Evolutionary conservation across 148 eudicot genomes (phyloP).

Genomic region (Rhododendron henanense): DNA sequence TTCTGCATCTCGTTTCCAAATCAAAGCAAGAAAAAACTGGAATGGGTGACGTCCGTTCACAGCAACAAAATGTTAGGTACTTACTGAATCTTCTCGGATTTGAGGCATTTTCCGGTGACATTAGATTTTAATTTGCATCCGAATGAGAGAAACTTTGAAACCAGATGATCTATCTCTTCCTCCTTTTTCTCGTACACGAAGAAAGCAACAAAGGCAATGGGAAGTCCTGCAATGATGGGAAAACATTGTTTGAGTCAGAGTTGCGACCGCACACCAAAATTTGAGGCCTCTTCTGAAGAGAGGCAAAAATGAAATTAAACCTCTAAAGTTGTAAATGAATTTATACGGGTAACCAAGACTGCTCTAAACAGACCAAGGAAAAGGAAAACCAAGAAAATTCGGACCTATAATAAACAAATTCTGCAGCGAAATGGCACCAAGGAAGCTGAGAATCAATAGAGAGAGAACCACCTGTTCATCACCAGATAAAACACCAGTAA

Average conservation of each 20-base stretch:
- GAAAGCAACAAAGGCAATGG: conserved; percentile 46
- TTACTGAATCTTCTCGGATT: conserved; percentile 24
- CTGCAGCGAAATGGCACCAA: conserved; percentile 57
- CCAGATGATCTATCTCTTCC: conserved; percentile 55
- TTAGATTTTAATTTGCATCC: conserved; percentile 43
- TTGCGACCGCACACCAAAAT: background rate
- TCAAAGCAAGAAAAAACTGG: background rate
- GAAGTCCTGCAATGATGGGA: conserved; percentile 39
- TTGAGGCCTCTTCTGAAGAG: background rate
- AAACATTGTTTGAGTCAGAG: background rate
- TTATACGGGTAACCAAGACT: background rate
- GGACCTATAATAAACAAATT: conserved; percentile 54
- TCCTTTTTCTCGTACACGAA: conserved; percentile 67
- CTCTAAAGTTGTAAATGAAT: background rate
- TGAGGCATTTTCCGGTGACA: conserved; percentile 12
- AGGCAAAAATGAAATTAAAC: conserved; percentile 1
- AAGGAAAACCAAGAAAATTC: conserved; percentile 11
- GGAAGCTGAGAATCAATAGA: conserved; percentile 43
- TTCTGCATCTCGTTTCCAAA: background rate
- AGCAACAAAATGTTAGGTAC: background rate
- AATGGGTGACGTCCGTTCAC: background rate
- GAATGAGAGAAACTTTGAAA: conserved; percentile 22
- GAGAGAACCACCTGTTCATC: conserved; percentile 51
- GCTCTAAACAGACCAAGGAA: background rate
- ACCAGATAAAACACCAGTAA: background rate